Percentiles rank a stretch among this genome's conserved stretches.
Conservation (phyloP, 2,329 filamentous ascomycete genomes). For the Diplodia corticola region DNA sequence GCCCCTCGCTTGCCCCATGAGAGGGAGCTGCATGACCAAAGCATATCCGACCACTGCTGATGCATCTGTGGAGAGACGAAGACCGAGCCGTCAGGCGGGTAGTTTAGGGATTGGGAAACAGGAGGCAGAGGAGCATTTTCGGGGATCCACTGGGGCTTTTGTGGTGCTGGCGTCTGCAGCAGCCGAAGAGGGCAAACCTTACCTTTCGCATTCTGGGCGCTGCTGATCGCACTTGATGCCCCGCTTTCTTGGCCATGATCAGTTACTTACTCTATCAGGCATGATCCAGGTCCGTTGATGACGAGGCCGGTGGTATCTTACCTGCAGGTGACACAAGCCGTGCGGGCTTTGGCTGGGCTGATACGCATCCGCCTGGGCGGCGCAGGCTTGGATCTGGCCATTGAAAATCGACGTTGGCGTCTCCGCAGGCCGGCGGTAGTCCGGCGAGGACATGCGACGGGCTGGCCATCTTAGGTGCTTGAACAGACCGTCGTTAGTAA, state of each 20-base stretch:
- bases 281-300: not conserved
- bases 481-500: not conserved
- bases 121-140: not conserved
- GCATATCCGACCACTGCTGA: constrained; percentile 34
- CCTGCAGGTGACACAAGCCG: constrained; percentile 21
- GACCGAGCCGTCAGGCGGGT: not conserved
- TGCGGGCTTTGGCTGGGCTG: constrained; percentile 4
- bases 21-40: constrained; percentile 29
- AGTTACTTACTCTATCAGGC: not conserved
- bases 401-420: not conserved
- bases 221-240: constrained; percentile 42
- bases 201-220: constrained; percentile 43
- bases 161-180: not conserved
- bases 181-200: not conserved
- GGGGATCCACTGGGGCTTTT: not conserved
- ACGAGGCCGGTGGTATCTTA: not conserved
- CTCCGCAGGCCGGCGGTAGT: not conserved
- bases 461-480: not conserved
- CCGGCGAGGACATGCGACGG: not conserved
- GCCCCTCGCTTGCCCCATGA: not conserved
- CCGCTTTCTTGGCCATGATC: constrained; percentile 27
- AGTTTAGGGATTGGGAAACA: not conserved
- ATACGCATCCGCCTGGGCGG: not conserved
- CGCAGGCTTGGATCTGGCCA: not conserved
- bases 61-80: constrained; percentile 25